phyloP scores from a whole-genome alignment of 768 basidiomycete genomes.

The Sistotremastrum niveocremeum region DNA sequence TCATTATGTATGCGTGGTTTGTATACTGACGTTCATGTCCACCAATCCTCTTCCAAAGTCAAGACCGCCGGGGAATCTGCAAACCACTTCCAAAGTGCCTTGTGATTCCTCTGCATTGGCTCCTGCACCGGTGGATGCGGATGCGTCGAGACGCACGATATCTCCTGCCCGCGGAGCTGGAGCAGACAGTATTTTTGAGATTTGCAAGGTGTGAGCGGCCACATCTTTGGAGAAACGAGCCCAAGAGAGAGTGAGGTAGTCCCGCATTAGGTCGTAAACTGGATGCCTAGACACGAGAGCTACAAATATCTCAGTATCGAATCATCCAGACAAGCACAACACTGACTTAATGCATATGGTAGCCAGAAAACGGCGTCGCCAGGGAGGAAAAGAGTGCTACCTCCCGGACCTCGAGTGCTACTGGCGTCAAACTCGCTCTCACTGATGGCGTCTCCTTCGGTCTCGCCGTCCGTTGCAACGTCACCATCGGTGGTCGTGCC shows the following conservation, averaged over 20 bases:
- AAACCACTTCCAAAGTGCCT: conserved; percentile 59
- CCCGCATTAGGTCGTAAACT: conserved; percentile 89
- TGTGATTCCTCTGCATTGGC: conserved; percentile 24
- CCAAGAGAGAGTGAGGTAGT: conserved; percentile 93
- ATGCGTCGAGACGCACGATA: conserved; percentile 74
- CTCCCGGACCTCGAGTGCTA: conserved; percentile 65
- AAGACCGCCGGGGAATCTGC: conserved; percentile 84
- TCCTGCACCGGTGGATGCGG: conserved; percentile 23
- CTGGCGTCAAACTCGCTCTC: conserved; percentile 81
- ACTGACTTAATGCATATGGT: conserved; percentile 80
- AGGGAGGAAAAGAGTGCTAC: conserved; percentile 79
- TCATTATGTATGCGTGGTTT: background rate
- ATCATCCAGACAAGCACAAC: conserved; percentile 5
- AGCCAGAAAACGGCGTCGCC: conserved; percentile 92
- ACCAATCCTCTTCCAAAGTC: conserved; percentile 87
- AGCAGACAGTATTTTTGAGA: conserved; percentile 76
- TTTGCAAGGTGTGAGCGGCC: conserved; percentile 82
- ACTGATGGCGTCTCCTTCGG: conserved; percentile 40
- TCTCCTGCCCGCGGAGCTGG: conserved; percentile 82
- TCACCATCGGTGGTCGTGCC: conserved; percentile 38
- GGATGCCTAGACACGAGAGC: conserved; percentile 85
- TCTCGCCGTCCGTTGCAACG: conserved; percentile 57
- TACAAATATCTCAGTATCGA: conserved; percentile 15
- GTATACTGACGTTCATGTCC: conserved; percentile 50
- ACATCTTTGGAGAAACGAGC: conserved; percentile 91